Evolutionary conservation across 2,329 filamentous ascomycete species (phyloP).

Genomic region (Alternaria ethzedia): DNA sequence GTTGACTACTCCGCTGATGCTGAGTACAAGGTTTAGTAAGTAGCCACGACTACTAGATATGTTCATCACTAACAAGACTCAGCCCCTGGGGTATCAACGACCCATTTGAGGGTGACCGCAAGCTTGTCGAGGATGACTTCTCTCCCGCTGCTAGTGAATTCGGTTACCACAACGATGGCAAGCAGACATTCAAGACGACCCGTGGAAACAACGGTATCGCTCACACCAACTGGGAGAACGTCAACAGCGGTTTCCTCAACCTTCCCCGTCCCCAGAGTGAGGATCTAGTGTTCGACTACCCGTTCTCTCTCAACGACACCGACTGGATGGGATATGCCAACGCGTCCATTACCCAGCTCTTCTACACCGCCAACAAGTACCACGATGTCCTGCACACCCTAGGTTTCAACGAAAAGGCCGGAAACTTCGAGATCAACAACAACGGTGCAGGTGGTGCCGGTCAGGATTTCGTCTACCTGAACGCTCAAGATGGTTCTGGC

Average conservation of each 20-base stretch:
- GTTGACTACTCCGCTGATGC: conserved; percentile 65
- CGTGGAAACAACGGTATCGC: conserved; percentile 66
- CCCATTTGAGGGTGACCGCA: conserved; percentile 58
- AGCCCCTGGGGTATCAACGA: conserved; percentile 60
- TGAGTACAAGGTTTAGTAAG: conserved; percentile 62
- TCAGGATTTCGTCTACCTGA: conserved; percentile 62
- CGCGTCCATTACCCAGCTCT: conserved; percentile 65
- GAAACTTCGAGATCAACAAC: conserved; percentile 67
- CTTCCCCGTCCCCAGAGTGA: conserved; percentile 59
- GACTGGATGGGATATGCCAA: conserved; percentile 54
- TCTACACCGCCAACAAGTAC: conserved; percentile 66
- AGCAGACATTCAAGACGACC: conserved; percentile 58
- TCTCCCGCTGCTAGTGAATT: conserved; percentile 57
- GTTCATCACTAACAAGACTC: conserved; percentile 7
- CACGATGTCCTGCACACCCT: conserved; percentile 65
- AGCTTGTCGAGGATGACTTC: conserved; percentile 58
- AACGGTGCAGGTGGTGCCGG: conserved; percentile 59
- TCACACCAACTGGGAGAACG: conserved; percentile 56
- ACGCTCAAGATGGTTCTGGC: conserved; percentile 61
- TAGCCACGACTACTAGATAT: neutral
- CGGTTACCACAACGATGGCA: conserved; percentile 61
- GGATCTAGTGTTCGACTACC: conserved; percentile 53
- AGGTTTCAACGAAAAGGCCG: conserved; percentile 64
- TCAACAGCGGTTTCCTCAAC: conserved; percentile 52
- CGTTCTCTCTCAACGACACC: conserved; percentile 30